Evolutionary conservation across 2,329 filamentous ascomycete species (phyloP).

Genomic region (Monilinia laxa): DNA sequence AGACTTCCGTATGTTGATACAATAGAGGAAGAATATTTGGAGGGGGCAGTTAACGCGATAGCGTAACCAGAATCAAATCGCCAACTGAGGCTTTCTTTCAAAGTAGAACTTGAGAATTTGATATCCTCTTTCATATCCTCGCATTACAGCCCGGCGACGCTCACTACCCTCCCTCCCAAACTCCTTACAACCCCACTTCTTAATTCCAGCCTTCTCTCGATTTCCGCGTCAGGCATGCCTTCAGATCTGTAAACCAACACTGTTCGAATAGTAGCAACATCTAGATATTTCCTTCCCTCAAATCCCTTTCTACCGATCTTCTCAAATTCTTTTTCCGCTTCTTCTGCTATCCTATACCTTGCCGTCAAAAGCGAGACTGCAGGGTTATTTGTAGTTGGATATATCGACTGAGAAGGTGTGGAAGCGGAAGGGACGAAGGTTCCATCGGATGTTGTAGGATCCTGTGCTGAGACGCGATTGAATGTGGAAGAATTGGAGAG

Average conservation of each 20-base stretch:
- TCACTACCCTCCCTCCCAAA: constrained; percentile 32
- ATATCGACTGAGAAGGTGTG: constrained; percentile 32
- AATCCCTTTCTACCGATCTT: constrained; percentile 39
- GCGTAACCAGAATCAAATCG: not conserved
- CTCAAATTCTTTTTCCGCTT: constrained; percentile 57
- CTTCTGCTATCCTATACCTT: constrained; percentile 60
- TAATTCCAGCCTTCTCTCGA: constrained; percentile 46
- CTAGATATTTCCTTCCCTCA: constrained; percentile 48
- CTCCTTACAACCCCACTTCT: constrained; percentile 45
- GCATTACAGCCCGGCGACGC: not conserved
- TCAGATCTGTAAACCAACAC: constrained; percentile 49
- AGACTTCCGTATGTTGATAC: not conserved
- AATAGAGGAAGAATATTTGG: not conserved
- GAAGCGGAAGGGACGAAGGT: constrained; percentile 33
- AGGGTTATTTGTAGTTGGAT: constrained; percentile 31
- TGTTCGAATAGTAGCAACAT: constrained; percentile 51
- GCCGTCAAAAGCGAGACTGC: constrained; percentile 36
- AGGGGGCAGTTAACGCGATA: not conserved
- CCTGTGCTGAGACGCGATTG: constrained; percentile 20
- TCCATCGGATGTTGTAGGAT: constrained; percentile 18
- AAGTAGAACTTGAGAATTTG: not conserved
- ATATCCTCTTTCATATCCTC: not conserved
- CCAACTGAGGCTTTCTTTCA: not conserved
- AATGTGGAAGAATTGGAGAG: constrained; percentile 37
- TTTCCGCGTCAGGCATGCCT: constrained; percentile 29